Base-by-base conservation (phyloP, 495 filamentous ascomycete species). In the Hypoxylon crocopeplum region DNA sequence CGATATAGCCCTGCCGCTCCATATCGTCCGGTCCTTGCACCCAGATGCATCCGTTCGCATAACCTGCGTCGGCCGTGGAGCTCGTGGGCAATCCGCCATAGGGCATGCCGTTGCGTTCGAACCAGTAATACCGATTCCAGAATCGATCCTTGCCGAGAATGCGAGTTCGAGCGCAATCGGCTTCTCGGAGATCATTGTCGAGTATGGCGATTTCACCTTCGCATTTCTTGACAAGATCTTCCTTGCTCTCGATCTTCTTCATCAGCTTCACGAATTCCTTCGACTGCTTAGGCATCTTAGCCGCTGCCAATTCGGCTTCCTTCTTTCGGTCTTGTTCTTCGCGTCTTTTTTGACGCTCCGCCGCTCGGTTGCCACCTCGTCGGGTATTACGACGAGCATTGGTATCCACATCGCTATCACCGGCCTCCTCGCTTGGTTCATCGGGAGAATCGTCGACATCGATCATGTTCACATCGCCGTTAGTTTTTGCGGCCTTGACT, bases 41-140 rank as follows among this genome's bases (percentile, higher is more conserved):
- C 94, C 94, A 98, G 33, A 98, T 75, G 48, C 92, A 89, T 7
- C 91, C 94, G 69, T 98, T 98, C 8, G 95, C 92, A 67, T 97
- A 98, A 8, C 82, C 84, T 15, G 93, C 91, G 32, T 86, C 79
- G 1, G 92, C 87, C 3, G 92, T 98, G 4, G 92, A 97, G 74
- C 91, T 94, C 57, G 83, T 80, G 0, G 92, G 93, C 53, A 97
- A 77, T 1, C 95, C 95, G 39, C 79, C 91, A 69, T 91, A 97
- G 1, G 94, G 95, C 94, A 98, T 97, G 21, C 92, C 94, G 68
- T 98, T 98, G 30, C 93, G 88, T 74, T 98, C 94, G 69, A 97
- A 96, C 93, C 93, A 98, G 79, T 92, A 97, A 69, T 98, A 98
- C 16, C 92, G 89, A 68, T 98, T 98, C 85, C 91, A 96, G 78